Conservation (phyloP, 306 rosid genomes). For the Malus fusca region DNA sequence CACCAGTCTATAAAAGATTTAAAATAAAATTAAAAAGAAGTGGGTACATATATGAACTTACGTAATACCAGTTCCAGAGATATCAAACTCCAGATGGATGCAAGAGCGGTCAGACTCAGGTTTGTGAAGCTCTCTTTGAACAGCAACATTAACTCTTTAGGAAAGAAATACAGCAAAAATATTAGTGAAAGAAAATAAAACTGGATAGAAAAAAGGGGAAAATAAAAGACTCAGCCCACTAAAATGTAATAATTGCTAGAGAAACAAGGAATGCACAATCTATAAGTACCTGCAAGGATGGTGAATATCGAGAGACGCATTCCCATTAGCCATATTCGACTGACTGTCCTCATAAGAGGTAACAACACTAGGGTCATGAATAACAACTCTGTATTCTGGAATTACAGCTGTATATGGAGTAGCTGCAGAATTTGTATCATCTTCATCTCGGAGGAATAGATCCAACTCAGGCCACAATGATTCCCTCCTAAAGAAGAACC, state of each 20-base stretch:
- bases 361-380: constrained; percentile 41
- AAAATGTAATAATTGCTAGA: constrained; percentile 3
- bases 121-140: constrained; percentile 69
- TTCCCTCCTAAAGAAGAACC: constrained; percentile 58
- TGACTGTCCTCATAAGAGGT: constrained; percentile 29
- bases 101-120: constrained; percentile 86
- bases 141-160: constrained; percentile 63
- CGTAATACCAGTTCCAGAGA: constrained; percentile 54
- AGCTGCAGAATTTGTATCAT: constrained; percentile 53
- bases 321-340: constrained; percentile 49
- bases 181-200: background rate
- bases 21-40: background rate
- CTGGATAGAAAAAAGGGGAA: background rate
- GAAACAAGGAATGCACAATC: constrained; percentile 19
- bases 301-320: constrained; percentile 57
- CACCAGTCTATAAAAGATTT: background rate
- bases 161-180: constrained; percentile 8
- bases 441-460: constrained; percentile 71
- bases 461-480: constrained; percentile 79
- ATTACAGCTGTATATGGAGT: constrained; percentile 80
- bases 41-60: constrained; percentile 25
- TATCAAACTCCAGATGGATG: constrained; percentile 82
- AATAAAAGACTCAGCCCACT: background rate
- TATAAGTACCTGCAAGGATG: constrained; percentile 76
- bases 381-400: constrained; percentile 62